phyloP scores from a whole-genome alignment of 2,329 filamentous ascomycete genomes.

The Cladobotryum mycophilum region DNA sequence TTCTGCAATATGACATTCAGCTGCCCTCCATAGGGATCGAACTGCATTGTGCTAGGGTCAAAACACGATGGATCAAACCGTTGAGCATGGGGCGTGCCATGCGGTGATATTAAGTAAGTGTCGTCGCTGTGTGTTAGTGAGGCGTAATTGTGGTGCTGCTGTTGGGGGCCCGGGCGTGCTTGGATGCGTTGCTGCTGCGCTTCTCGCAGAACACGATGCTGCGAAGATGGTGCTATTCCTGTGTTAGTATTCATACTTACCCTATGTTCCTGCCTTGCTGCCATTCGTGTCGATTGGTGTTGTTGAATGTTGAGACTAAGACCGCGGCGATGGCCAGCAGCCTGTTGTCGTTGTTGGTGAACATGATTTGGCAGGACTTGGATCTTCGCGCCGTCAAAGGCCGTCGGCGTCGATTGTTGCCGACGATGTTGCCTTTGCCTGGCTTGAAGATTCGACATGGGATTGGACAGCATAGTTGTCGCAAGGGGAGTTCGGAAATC shows the following conservation, averaged over 20 bases:
- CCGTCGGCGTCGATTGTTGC: slow-evolving; percentile 78
- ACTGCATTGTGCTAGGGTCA: slow-evolving; percentile 38
- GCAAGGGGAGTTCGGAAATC: slow-evolving; percentile 63
- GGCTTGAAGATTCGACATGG: slow-evolving; percentile 64
- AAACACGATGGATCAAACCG: slow-evolving; percentile 46
- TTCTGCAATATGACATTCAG: slow-evolving; percentile 42
- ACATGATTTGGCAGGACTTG: slow-evolving; percentile 52
- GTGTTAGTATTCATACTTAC: slow-evolving; percentile 50
- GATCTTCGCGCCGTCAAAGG: slow-evolving; percentile 69
- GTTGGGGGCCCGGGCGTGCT: slow-evolving; percentile 63
- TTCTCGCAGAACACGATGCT: slow-evolving; percentile 76
- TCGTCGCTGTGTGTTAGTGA: slow-evolving; percentile 36
- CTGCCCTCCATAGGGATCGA: slow-evolving; percentile 40
- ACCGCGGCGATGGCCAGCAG: slow-evolving; percentile 66
- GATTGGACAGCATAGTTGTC: slow-evolving; percentile 72
- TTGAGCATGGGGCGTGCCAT: slow-evolving; percentile 48
- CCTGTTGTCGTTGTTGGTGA: slow-evolving; percentile 28
- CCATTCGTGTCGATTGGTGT: slow-evolving; percentile 36
- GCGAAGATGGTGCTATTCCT: slow-evolving; percentile 51
- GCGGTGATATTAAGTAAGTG: slow-evolving; percentile 52
- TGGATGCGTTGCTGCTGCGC: slow-evolving; percentile 76
- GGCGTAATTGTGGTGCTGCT: slow-evolving; percentile 17
- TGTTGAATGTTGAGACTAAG: slow-evolving; percentile 74
- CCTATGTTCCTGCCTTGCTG: slow-evolving; percentile 29
- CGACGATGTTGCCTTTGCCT: slow-evolving; percentile 58